phyloP scores from a whole-genome alignment of 768 basidiomycete genomes.

The button mushroom (Agaricus bisporus) region DNA sequence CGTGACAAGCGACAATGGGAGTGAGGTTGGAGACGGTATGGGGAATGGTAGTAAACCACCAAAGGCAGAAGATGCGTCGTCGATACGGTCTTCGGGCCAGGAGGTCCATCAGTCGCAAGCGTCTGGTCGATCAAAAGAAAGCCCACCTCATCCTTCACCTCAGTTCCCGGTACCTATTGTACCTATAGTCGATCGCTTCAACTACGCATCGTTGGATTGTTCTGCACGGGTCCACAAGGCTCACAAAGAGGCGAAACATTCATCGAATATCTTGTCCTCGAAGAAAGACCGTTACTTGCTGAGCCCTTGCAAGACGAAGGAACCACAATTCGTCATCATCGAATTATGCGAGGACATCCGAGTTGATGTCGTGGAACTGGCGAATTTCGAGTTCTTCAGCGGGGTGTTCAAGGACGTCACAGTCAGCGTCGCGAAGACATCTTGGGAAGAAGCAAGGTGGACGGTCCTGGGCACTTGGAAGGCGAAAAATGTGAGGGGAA shows the following conservation, averaged over 20 bases:
- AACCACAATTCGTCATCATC: constrained; percentile 77
- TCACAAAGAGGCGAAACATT: constrained; percentile 75
- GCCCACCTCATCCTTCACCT: constrained; percentile 36
- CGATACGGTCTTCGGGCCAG: constrained; percentile 1
- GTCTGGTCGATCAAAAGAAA: constrained; percentile 15
- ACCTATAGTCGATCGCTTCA: constrained; percentile 82
- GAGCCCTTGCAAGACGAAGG: constrained; percentile 71
- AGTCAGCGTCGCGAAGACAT: constrained; percentile 83
- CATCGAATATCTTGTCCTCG: constrained; percentile 77
- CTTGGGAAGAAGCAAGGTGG: constrained; percentile 60
- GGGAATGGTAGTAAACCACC: constrained; percentile 9
- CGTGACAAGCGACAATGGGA: constrained; percentile 1
- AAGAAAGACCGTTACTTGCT: constrained; percentile 97
- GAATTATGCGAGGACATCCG: constrained; percentile 97
- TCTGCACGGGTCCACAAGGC: constrained; percentile 86
- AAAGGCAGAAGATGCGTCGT: constrained; percentile 4
- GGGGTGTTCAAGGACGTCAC: constrained; percentile 92
- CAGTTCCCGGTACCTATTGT: constrained; percentile 70
- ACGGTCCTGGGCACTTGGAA: constrained; percentile 68
- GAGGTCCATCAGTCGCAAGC: constrained; percentile 17
- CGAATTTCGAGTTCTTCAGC: constrained; percentile 97
- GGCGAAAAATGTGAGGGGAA: constrained; percentile 87
- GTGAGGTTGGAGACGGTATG: constrained; percentile 4
- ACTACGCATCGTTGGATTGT: constrained; percentile 91
- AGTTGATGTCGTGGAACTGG: constrained; percentile 93